Base-by-base conservation (phyloP, 2,329 filamentous ascomycete genomes). In the Calycina marina region DNA sequence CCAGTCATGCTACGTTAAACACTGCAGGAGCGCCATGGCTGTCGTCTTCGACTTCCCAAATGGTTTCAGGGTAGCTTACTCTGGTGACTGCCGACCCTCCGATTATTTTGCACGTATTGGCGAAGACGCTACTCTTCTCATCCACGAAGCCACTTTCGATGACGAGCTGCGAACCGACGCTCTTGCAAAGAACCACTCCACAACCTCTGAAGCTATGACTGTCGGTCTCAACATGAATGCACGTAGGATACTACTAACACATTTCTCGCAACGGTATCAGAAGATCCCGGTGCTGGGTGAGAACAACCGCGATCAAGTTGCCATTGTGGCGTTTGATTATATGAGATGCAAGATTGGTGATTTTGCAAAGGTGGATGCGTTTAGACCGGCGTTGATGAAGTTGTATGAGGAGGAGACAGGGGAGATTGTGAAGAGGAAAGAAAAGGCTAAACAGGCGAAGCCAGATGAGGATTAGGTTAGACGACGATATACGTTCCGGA, bases 81-180 rank as follows among this genome's bases (percentile, higher is more conserved):
- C 83, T 4, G 90, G 90, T 35, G 90, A 98, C 60, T 96, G 88
- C 53, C 71, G 90, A 5, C 90, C 90, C 0, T 83, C 72, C 4
- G 47, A 58, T 2, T 51, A 58, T 0, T 94, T 98, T 50, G 71
- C 73, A 0, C 44, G 56, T 9, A 78, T 88, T 31, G 92, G 82
- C 28, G 59, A 61, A 28, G 75, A 74, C 40, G 76, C 79, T 2
- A 93, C 88, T 10, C 67, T 98, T 5, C 70, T 94, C 4, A 72
- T 98, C 35, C 90, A 98, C 60, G 90, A 98, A 64, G 86, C 85
- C 40, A 98, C 90, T 0, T 96, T 98, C 51, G 83, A 90, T 45
- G 83, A 93, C 51, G 82, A 90, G 47, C 69, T 93, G 45, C 47
- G 56, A 24, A 70, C 67, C 11, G 86, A 94, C 48, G 90, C 90